phyloP scores from a whole-genome alignment of 805 yeast species.

The Wickerhamomyces chambardii region DNA sequence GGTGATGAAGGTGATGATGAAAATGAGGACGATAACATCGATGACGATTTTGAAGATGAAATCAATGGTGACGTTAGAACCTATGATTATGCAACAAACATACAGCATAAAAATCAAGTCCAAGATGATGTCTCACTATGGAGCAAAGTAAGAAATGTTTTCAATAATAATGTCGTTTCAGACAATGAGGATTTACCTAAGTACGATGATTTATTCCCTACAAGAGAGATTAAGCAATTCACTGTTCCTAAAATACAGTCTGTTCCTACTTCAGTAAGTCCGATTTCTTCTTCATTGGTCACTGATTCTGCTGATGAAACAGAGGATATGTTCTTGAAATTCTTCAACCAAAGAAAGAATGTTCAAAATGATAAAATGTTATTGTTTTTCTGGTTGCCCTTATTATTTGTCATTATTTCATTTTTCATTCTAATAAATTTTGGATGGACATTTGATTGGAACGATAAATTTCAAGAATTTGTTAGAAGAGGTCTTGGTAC shows the following conservation, averaged over 20 bases:
- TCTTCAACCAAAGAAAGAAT: slow-evolving; percentile 33
- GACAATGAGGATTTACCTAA: slow-evolving; percentile 46
- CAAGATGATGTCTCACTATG: slow-evolving; percentile 21
- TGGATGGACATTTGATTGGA: slow-evolving; percentile 25
- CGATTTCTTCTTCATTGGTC: slow-evolving; percentile 4
- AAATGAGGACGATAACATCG: slow-evolving; percentile 19
- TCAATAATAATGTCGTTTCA: slow-evolving; percentile 6
- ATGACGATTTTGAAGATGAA: slow-evolving; percentile 15
- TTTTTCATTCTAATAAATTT: slow-evolving; percentile 29
- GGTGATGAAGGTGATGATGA: slow-evolving; percentile 17
- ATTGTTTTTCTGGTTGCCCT: slow-evolving; percentile 87
- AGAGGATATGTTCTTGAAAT: slow-evolving; percentile 27
- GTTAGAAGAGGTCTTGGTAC: slow-evolving; percentile 36
- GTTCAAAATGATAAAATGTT: slow-evolving; percentile 72
- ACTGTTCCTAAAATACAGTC: slow-evolving; percentile 7
- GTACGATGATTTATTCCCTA: slow-evolving; percentile 71
- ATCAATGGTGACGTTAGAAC: slow-evolving; percentile 4
- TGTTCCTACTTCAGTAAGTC: slow-evolving; percentile 2
- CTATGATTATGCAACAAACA: slow-evolving; percentile 1
- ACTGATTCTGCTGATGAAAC: slow-evolving; percentile 4
- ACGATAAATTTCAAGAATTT: slow-evolving; percentile 25
- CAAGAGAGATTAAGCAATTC: slow-evolving; percentile 6
- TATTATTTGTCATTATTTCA: slow-evolving; percentile 46
- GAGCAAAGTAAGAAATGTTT: slow-evolving; percentile 26
- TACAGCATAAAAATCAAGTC: not conserved